These are phyloP conservation scores for Neurospora sp. DNA, from an alignment of 495 filamentous ascomycete species.

Conservation along the genomic window DNA sequence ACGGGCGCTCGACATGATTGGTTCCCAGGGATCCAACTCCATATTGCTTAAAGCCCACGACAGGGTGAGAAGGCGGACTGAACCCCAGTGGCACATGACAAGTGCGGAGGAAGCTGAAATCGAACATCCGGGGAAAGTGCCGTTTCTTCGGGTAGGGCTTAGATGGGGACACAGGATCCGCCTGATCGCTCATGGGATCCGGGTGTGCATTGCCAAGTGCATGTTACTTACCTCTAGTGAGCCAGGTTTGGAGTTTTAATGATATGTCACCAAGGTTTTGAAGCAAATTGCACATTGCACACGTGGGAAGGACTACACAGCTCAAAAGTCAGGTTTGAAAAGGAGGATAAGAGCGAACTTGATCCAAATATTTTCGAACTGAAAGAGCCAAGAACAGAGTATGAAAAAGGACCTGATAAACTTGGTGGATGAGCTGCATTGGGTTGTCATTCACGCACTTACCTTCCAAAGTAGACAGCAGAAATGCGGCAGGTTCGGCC, in stretches of 20 bases:
- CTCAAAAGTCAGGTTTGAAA: background rate
- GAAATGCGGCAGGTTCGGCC: background rate
- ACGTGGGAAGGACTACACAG: background rate
- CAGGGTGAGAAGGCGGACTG: constrained; percentile 10
- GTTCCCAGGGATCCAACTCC: background rate
- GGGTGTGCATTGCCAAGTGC: background rate
- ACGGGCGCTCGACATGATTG: constrained; percentile 6
- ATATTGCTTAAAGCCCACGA: constrained; percentile 8
- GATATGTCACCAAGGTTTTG: background rate
- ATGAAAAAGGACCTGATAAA: background rate
- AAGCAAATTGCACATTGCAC: background rate
- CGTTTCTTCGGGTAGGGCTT: constrained; percentile 2
- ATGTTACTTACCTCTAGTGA: background rate
- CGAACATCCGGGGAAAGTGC: constrained; percentile 14
- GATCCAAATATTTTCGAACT: background rate
- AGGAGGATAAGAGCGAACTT: background rate
- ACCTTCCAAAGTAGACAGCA: background rate
- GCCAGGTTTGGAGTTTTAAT: background rate
- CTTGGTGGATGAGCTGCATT: background rate
- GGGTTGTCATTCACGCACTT: background rate
- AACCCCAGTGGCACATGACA: constrained; percentile 10
- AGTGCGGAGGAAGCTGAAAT: constrained; percentile 7
- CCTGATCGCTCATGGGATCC: background rate
- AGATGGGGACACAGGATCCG: background rate
- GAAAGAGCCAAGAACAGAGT: background rate